A percentile compares a stretch with the other conserved stretches of the same genome.
These are phyloP conservation scores for Stylonectria norvegica DNA, from an alignment of 2,329 filamentous ascomycete species.

Conservation along the genomic window DNA sequence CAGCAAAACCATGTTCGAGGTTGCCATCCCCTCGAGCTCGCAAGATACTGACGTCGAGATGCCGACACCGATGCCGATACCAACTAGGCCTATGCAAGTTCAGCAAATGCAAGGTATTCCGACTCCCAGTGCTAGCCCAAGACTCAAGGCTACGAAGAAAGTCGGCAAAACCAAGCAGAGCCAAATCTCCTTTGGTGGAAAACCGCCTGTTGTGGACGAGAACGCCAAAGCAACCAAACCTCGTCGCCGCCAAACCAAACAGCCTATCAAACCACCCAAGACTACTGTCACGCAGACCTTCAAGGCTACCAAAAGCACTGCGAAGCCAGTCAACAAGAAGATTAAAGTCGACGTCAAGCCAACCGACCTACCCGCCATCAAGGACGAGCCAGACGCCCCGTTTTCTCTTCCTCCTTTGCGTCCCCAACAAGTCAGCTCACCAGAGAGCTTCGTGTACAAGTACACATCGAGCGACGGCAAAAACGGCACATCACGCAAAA, in stretches of 20 bases:
- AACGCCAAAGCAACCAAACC: conserved; percentile 28
- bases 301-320: conserved; percentile 18
- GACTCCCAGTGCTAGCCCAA: conserved; percentile 57
- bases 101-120: conserved; percentile 50
- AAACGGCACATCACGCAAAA: conserved; percentile 5
- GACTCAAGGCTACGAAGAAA: conserved; percentile 41
- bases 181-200: conserved; percentile 44
- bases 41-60: conserved; percentile 17
- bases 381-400: conserved; percentile 2
- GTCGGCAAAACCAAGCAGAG: conserved; percentile 48
- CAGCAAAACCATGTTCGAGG: conserved; percentile 34
- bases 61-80: conserved; percentile 22
- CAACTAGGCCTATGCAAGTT: conserved; percentile 38
- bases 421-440: conserved; percentile 14
- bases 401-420: conserved; percentile 24
- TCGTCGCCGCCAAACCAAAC: conserved; percentile 32
- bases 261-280: conserved; percentile 37
- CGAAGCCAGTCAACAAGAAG: conserved; percentile 19
- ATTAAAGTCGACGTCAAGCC: background rate
- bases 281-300: conserved; percentile 39
- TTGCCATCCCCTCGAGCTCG: conserved; percentile 27
- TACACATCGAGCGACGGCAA: conserved; percentile 10
- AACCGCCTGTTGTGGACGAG: conserved; percentile 15
- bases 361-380: background rate
- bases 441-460: conserved; percentile 17